phyloP scores from a whole-genome alignment of 257 asterid genomes.

The Nyctanthes arbortristis region DNA sequence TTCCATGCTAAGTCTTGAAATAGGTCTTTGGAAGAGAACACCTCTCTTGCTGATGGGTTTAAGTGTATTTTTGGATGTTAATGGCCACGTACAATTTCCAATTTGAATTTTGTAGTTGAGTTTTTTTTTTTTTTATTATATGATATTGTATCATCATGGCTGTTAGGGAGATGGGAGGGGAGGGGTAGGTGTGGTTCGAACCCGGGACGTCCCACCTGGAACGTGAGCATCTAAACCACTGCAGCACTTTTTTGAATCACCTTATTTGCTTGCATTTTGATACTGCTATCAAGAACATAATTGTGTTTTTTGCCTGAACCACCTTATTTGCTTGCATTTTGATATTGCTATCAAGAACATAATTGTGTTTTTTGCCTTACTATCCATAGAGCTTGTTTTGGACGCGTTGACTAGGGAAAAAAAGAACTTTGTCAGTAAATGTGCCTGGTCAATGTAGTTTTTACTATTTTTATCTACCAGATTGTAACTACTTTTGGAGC shows the following conservation, averaged over 20 bases:
- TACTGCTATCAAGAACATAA: neutral
- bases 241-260: too few species aligned
- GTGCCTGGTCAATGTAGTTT: too few species aligned
- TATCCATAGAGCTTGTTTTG: neutral
- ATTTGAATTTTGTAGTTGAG: too few species aligned
- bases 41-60: neutral
- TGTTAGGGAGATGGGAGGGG: too few species aligned
- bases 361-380: neutral
- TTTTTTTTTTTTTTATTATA: too few species aligned
- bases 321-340: neutral
- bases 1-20: neutral
- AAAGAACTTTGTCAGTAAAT: neutral
- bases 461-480: neutral
- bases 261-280: neutral
- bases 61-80: neutral
- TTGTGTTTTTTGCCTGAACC: neutral
- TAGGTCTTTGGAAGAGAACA: neutral
- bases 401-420: neutral
- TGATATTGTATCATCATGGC: too few species aligned
- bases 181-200: too few species aligned
- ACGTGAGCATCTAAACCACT: too few species aligned
- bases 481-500: neutral
- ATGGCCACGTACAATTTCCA: neutral
- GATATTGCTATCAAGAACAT: neutral
- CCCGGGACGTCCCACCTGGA: too few species aligned